Conservation (phyloP, 257 asterid species). For the Paulownia fortunei region DNA sequence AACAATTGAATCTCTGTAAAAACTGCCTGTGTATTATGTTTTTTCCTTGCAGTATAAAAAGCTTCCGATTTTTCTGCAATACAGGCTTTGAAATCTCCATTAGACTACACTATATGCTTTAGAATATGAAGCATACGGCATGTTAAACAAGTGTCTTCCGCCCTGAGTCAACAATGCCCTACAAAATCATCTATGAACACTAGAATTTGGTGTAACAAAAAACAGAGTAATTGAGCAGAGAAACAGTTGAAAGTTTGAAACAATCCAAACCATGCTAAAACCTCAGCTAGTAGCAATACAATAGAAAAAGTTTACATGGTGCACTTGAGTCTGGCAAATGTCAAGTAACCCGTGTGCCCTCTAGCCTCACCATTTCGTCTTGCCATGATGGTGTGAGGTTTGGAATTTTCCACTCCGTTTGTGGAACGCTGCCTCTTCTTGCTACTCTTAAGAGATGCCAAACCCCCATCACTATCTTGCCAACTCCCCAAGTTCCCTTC, state of each 20-base stretch:
- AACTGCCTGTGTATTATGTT: too few species aligned
- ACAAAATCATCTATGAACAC: neutral
- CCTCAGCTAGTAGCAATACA: neutral
- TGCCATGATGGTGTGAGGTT: conserved; percentile 56
- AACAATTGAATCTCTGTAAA: too few species aligned
- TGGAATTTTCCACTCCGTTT: conserved; percentile 51
- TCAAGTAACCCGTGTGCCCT: conserved; percentile 96
- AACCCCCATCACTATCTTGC: conserved; percentile 56
- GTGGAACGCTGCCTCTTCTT: conserved; percentile 74
- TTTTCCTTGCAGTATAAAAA: too few species aligned
- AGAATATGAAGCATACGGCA: neutral
- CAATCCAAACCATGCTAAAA: neutral
- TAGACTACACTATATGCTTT: neutral
- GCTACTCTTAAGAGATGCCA: conserved; percentile 43
- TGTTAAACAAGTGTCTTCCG: neutral
- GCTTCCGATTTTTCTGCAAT: too few species aligned
- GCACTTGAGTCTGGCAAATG: conserved; percentile 90
- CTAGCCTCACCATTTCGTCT: conserved; percentile 76
- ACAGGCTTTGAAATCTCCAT: neutral
- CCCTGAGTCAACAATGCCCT: neutral
- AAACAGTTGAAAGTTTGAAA: neutral
- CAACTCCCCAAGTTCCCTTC: conserved; percentile 64
- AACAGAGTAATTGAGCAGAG: neutral
- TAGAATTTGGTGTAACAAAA: neutral
- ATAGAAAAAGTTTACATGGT: conserved; percentile 27